These are phyloP conservation scores for Aspergillus awamori DNA, from an alignment of 2,329 filamentous ascomycete species.

Conservation along the genomic window DNA sequence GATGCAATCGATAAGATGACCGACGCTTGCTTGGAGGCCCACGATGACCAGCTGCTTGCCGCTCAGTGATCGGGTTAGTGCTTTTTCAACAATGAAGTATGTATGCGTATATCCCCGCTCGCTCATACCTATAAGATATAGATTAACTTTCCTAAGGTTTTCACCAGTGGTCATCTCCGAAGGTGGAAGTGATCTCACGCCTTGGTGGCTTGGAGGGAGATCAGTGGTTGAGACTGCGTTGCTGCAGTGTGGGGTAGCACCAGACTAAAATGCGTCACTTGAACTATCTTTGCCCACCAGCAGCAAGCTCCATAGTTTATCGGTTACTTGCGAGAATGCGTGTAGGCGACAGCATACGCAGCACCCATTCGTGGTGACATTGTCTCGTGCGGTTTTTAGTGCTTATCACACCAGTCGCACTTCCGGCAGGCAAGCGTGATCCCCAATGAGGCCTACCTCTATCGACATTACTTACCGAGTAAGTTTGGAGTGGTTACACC, in stretches of 20 bases:
- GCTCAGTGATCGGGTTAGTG: not conserved
- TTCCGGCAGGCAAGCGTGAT: no score
- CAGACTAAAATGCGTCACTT: no score
- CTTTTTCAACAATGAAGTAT: no score
- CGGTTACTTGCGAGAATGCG: not conserved
- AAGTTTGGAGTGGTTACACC: not conserved
- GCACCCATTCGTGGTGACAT: no score
- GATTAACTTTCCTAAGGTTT: not conserved
- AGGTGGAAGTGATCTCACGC: not conserved
- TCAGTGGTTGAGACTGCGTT: not conserved
- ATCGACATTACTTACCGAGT: no score
- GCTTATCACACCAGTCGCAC: no score
- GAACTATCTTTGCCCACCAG: not conserved
- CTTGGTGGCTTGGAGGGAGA: not conserved
- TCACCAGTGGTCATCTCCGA: not conserved
- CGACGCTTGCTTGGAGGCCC: slow-evolving; percentile 32
- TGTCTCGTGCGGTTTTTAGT: no score
- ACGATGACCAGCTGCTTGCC: slow-evolving; percentile 16
- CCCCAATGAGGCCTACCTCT: no score
- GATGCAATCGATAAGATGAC: slow-evolving; percentile 31
- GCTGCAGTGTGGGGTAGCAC: no score
- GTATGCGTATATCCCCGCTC: not conserved
- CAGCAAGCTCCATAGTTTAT: not conserved
- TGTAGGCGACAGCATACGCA: no score
- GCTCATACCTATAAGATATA: not conserved